Evolutionary conservation across 2,329 filamentous ascomycete species (phyloP), one percentile per base, ranked within the genome.

Genomic region (Calonectria honghensis): DNA sequence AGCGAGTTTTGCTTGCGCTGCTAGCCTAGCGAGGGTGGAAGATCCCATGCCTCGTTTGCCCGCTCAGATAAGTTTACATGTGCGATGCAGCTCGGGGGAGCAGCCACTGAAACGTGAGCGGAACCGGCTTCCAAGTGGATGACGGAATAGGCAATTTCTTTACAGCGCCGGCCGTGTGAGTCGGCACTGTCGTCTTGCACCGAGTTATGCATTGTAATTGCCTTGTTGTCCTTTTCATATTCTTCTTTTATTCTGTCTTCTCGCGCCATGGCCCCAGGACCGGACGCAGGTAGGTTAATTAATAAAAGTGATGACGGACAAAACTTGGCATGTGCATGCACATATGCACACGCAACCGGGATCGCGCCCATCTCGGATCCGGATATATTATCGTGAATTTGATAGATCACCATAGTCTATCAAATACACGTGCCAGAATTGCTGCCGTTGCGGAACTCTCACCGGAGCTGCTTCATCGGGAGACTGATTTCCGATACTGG

Each of bases 401-500:
- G 45, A 48, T 48, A 48, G 20, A 48, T 48, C 9, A 24, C 45
- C 45, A n/a, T n/a, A 48, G 45, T 24, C 45, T 48, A 20, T 13
- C 45, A 48, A 48, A 6, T 7, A 48, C 45, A n/a, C n/a, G 13
- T 24, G 45, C 13, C n/a, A 48, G 24, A 48, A 4, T 48, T 48
- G 20, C 13, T 24, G 24, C 9, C 1, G 9, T 4, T 48, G 45
- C n/a, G n/a, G 20, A 48, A 24, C 18, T 24, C 13, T 18, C 41
- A 6, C 10, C 45, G n/a, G 10, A n/a, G 45, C 20, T 13, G 1
- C 6, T n/a, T 48, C n/a, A 24, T 24, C 20, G 10, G 45, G 9
- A 6, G 7, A 48, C n/a, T 48, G 45, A 48, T 24, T 45, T 45
- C 41, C 41, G 18, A 45, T 68, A 77, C 74, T 86, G 94, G 31